Percentiles rank a stretch among this genome's conserved stretches.
Conservation (phyloP, 2,329 filamentous ascomycete species). For the Talaromyces sp. region DNA sequence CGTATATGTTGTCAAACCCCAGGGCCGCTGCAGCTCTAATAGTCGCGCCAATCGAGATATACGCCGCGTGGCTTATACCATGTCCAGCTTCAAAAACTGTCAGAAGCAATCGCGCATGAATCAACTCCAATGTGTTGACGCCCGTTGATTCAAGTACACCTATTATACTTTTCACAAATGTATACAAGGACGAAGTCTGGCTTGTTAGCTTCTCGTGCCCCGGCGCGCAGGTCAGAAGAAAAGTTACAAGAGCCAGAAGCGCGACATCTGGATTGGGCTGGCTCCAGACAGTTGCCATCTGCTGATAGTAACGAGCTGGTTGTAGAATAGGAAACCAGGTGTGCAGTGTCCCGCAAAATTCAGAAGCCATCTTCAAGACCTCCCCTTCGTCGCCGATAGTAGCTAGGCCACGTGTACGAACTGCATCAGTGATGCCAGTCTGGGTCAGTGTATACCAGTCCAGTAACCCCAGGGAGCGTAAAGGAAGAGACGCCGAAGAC, state of each 20-base stretch:
- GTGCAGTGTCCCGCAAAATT: neutral
- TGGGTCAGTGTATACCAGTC: neutral
- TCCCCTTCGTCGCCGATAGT: neutral
- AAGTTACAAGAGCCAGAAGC: neutral
- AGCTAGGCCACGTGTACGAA: neutral
- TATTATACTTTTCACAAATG: conserved; percentile 1
- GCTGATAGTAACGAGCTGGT: neutral
- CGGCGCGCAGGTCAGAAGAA: neutral
- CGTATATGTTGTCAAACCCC: neutral
- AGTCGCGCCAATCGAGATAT: neutral
- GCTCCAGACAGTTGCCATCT: neutral
- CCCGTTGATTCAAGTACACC: neutral
- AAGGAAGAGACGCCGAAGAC: neutral
- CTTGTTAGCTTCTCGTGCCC: neutral
- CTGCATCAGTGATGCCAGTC: neutral
- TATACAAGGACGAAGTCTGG: neutral
- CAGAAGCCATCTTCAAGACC: neutral
- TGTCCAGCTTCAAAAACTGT: neutral
- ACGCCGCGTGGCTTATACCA: neutral
- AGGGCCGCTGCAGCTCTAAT: neutral
- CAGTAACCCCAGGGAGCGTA: neutral
- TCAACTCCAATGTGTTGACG: neutral
- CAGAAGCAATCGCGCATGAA: neutral
- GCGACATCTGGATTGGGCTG: neutral
- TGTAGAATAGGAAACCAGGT: neutral